phyloP scores from a whole-genome alignment of 495 filamentous ascomycete species.

The Emericellopsis terricola region DNA sequence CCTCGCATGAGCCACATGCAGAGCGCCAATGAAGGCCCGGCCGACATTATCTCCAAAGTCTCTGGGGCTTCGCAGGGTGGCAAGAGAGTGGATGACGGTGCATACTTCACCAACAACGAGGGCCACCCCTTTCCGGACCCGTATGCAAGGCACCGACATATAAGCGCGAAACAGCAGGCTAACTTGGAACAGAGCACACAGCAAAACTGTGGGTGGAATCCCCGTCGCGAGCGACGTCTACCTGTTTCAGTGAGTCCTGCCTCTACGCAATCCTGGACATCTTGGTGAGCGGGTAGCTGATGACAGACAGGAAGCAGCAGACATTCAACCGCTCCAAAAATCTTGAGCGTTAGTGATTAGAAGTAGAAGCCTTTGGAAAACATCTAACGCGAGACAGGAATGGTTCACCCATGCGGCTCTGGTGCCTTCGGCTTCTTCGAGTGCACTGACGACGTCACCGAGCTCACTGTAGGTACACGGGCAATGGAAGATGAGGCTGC shows the following conservation, averaged over 20 bases:
- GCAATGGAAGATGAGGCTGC: too few relatives aligned
- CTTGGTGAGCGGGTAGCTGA: too few relatives aligned
- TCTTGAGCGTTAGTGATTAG: constrained; percentile 21
- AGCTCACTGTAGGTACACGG: constrained; percentile 9
- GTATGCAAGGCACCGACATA: constrained; percentile 3
- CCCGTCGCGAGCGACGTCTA: constrained; percentile 38
- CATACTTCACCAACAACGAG: constrained; percentile 43
- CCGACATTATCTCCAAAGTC: constrained; percentile 34
- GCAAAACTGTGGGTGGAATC: constrained; percentile 39
- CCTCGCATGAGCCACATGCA: constrained; percentile 16
- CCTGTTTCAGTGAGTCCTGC: constrained; percentile 26
- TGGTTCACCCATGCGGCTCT: constrained; percentile 31
- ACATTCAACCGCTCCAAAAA: constrained; percentile 28
- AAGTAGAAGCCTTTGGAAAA: background rate
- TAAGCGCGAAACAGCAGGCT: background rate
- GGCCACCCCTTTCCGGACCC: constrained; percentile 37
- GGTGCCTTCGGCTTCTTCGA: constrained; percentile 32
- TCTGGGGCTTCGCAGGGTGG: constrained; percentile 26
- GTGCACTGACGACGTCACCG: constrained; percentile 31
- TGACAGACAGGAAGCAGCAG: constrained; percentile 17
- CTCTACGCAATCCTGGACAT: background rate
- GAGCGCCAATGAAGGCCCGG: constrained; percentile 36
- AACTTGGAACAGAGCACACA: constrained; percentile 18
- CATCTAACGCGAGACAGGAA: constrained; percentile 10
- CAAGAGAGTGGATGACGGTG: constrained; percentile 28